These are phyloP conservation scores for Cadophora sp. DNA, from an alignment of 2,329 filamentous ascomycete species.

Conservation along the genomic window DNA sequence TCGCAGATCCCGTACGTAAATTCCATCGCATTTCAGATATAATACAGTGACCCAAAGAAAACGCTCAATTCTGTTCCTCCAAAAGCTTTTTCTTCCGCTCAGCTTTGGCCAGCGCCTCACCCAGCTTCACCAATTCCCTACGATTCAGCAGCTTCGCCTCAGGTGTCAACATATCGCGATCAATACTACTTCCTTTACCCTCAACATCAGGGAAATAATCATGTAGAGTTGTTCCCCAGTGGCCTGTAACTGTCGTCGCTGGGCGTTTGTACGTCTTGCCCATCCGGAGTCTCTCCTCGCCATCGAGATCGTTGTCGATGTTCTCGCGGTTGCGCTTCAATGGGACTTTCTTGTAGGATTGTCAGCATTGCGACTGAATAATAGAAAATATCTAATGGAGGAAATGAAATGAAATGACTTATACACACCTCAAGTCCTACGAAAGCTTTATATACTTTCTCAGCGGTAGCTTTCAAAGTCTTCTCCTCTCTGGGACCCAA, in stretches of 20 bases:
- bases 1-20: neutral
- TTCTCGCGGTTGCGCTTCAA: slow-evolving; percentile 26
- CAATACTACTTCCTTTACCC: neutral
- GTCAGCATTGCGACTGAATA: neutral
- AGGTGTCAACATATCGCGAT: slow-evolving; percentile 11
- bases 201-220: slow-evolving; percentile 29
- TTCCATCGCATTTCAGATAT: slow-evolving; percentile 7
- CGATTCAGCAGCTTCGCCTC: slow-evolving; percentile 24
- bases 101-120: slow-evolving; percentile 20
- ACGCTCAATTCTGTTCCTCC: neutral
- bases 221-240: slow-evolving; percentile 29
- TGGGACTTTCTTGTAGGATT: neutral
- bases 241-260: slow-evolving; percentile 18
- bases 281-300: slow-evolving; percentile 33
- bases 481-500: slow-evolving; percentile 25
- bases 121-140: slow-evolving; percentile 29
- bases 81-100: slow-evolving; percentile 18
- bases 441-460: slow-evolving; percentile 21
- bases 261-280: slow-evolving; percentile 20
- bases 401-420: neutral
- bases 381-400: neutral
- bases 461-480: slow-evolving; percentile 5
- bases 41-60: neutral
- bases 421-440: slow-evolving; percentile 18
- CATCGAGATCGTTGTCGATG: slow-evolving; percentile 32